Conservation (phyloP, 2,329 filamentous ascomycete genomes). For the Sclerotiophoma versabilis region DNA sequence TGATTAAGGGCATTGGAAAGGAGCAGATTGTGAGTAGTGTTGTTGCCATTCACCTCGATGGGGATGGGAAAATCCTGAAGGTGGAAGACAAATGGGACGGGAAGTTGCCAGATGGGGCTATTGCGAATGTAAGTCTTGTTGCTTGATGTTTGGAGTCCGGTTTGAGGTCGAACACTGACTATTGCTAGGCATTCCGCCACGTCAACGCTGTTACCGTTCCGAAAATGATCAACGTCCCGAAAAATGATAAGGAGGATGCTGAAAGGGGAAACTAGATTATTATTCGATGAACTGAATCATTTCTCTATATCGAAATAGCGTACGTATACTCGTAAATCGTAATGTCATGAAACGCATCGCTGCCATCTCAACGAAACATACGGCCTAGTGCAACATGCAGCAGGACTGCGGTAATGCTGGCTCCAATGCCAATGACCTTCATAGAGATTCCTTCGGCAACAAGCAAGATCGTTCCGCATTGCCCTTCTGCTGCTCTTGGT, state of each 20-base stretch:
- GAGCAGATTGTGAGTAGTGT: slow-evolving; percentile 60
- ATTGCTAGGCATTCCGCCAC: slow-evolving; percentile 58
- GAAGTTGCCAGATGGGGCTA: slow-evolving; percentile 57
- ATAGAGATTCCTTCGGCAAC: slow-evolving; percentile 36
- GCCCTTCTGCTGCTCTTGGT: slow-evolving; percentile 41
- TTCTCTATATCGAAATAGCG: slow-evolving; percentile 15
- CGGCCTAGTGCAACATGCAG: slow-evolving; percentile 37
- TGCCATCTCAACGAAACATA: slow-evolving; percentile 29
- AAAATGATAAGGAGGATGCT: slow-evolving; percentile 60
- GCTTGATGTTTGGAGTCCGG: slow-evolving; percentile 32
- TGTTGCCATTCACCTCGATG: slow-evolving; percentile 57
- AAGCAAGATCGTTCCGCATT: slow-evolving; percentile 49
- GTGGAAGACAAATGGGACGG: slow-evolving; percentile 65
- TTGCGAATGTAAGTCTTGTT: slow-evolving; percentile 58
- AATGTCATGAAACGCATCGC: slow-evolving; percentile 15
- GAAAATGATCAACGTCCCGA: slow-evolving; percentile 60
- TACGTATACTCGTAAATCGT: slow-evolving; percentile 33
- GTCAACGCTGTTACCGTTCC: slow-evolving; percentile 62
- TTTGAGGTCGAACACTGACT: slow-evolving; percentile 34
- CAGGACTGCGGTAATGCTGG: slow-evolving; percentile 23
- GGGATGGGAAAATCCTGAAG: slow-evolving; percentile 56
- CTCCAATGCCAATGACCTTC: slow-evolving; percentile 27
- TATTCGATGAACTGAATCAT: slow-evolving; percentile 12
- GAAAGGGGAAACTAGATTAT: slow-evolving; percentile 53
- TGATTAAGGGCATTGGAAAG: slow-evolving; percentile 60